Percentiles rank a stretch among this genome's conserved stretches.
phyloP scores from a whole-genome alignment of 352 stramenopile genomes.

The Phytophthora cryptogea region DNA sequence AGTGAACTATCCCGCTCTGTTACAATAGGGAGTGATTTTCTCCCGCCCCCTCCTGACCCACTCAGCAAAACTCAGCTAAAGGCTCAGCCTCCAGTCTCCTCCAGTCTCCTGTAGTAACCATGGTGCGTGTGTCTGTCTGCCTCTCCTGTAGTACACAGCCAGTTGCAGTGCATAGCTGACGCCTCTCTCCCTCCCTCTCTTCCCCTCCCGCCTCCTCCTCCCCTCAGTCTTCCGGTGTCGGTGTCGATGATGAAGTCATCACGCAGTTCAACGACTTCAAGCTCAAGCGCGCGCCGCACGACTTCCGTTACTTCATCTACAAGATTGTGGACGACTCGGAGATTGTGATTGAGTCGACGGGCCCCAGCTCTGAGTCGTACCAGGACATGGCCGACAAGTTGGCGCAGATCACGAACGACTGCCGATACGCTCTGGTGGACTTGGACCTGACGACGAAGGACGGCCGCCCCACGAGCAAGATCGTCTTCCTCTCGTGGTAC shows the following conservation, averaged over 20 bases:
- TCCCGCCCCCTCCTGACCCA: constrained; percentile 19
- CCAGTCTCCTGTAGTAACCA: constrained; percentile 22
- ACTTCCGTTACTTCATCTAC: constrained; percentile 96
- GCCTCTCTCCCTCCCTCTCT: constrained; percentile 1
- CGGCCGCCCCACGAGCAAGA: constrained; percentile 87
- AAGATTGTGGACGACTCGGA: constrained; percentile 94
- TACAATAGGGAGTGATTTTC: constrained; percentile 11
- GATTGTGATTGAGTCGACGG: constrained; percentile 93
- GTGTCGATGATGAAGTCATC: constrained; percentile 92
- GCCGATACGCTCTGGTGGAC: constrained; percentile 91
- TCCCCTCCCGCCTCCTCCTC: background rate
- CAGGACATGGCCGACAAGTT: constrained; percentile 89
- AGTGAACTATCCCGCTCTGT: constrained; percentile 9
- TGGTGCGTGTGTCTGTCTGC: constrained; percentile 22
- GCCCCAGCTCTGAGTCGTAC: constrained; percentile 77
- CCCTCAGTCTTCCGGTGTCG: constrained; percentile 91
- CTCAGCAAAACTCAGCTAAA: constrained; percentile 39
- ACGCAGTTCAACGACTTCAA: constrained; percentile 96
- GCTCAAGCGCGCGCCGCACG: constrained; percentile 91
- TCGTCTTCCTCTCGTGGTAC: constrained; percentile 93
- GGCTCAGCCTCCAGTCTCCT: constrained; percentile 16
- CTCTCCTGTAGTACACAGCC: background rate
- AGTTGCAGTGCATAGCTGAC: constrained; percentile 5
- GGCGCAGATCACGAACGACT: constrained; percentile 73
- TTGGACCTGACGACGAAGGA: constrained; percentile 91